phyloP scores from a whole-genome alignment of 306 rosid genomes.

The Comarum palustre region DNA sequence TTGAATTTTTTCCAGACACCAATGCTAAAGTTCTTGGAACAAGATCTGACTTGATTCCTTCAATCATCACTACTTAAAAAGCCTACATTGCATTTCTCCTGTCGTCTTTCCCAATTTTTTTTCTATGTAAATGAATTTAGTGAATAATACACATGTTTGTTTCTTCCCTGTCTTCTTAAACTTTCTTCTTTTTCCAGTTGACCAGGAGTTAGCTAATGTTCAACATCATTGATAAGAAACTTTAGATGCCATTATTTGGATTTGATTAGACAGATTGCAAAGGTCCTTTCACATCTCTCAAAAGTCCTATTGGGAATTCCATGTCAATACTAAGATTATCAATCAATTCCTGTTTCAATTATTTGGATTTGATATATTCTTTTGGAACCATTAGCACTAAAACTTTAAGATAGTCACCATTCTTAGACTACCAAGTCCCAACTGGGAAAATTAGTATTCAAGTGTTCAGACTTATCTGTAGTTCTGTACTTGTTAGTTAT shows the following conservation, averaged over 20 bases:
- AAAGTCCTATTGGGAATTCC: not conserved
- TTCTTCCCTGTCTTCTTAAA: not conserved
- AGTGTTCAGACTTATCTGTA: not conserved
- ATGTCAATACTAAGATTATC: not conserved
- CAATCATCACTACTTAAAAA: conserved; percentile 42
- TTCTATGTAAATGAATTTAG: not conserved
- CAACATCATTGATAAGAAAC: not conserved
- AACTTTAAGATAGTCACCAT: not conserved
- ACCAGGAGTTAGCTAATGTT: not conserved
- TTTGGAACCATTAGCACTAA: not conserved
- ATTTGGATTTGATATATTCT: conserved; percentile 1
- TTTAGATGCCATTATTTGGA: not conserved
- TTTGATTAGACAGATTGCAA: not conserved
- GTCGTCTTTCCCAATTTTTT: not conserved
- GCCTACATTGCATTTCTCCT: not conserved
- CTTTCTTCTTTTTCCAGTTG: not conserved
- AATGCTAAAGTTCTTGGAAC: conserved; percentile 41
- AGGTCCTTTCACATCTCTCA: conserved; percentile 13
- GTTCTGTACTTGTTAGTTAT: not conserved
- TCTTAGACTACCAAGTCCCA: conserved; percentile 6
- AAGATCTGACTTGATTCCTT: conserved; percentile 40
- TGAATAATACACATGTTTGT: not conserved
- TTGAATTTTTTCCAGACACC: conserved; percentile 42
- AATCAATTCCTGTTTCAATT: not conserved
- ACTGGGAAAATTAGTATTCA: not conserved